phyloP scores from a whole-genome alignment of 148 eudicot species.

The Rhododendron kiyosumense region DNA sequence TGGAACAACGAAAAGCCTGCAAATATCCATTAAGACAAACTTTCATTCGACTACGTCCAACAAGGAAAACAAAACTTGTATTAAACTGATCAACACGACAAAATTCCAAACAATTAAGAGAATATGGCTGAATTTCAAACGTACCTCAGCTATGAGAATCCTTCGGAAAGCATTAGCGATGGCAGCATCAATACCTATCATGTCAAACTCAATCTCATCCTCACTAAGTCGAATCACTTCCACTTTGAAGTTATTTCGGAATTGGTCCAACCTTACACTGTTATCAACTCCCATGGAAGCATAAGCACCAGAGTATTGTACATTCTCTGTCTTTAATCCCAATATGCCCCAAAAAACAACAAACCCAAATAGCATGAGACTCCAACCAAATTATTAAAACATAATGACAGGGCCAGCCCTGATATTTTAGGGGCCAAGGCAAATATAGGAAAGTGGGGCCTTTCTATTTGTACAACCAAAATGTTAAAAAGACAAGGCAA shows the following conservation, averaged over 20 bases:
- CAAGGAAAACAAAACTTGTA: not conserved
- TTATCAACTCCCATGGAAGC: slow-evolving; percentile 75
- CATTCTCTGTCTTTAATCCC: slow-evolving; percentile 57
- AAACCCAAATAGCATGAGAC: slow-evolving; percentile 6
- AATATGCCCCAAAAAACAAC: not conserved
- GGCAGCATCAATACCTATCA: slow-evolving; percentile 86
- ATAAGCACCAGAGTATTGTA: slow-evolving; percentile 72
- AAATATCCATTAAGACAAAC: not conserved
- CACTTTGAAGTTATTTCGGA: slow-evolving; percentile 55
- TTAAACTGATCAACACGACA: not conserved
- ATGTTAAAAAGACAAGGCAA: too few species aligned
- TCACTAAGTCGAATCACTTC: slow-evolving; percentile 55
- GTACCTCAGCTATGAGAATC: slow-evolving; percentile 86
- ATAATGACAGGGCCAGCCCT: too few species aligned
- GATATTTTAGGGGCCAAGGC: not conserved
- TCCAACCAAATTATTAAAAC: not conserved
- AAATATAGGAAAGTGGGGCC: not conserved
- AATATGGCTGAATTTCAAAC: not conserved
- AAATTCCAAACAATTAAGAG: not conserved
- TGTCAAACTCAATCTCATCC: slow-evolving; percentile 77
- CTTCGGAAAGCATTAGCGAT: slow-evolving; percentile 91
- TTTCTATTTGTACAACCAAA: not conserved
- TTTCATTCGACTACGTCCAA: not conserved
- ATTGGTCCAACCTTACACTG: slow-evolving; percentile 50
- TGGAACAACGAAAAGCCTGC: not conserved